Evolutionary conservation across 139 green algal genomes (phyloP).

Genomic region (Chlorella sp.): DNA sequence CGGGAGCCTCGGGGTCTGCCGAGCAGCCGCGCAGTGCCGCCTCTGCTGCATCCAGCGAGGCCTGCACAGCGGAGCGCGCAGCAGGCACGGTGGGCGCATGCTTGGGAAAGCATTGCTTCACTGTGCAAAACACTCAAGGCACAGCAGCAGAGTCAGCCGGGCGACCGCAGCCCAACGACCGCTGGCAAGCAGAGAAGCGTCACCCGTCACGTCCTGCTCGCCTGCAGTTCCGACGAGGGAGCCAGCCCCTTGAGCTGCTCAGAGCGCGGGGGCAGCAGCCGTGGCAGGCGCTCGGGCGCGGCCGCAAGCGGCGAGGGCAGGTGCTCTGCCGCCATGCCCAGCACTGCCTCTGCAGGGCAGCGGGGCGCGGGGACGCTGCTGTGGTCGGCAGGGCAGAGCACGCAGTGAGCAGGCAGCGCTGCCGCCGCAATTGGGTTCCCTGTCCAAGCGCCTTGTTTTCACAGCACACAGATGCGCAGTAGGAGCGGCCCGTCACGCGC

Average conservation of each 20-base stretch:
- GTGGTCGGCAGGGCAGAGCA: slow-evolving; percentile 55
- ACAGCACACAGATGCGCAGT: background rate
- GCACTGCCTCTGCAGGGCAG: slow-evolving; percentile 55
- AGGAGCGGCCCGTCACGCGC: no score
- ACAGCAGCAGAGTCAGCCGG: no score
- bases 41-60: slow-evolving; percentile 31
- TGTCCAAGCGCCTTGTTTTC: no score
- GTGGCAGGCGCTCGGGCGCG: slow-evolving; percentile 57
- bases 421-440: no score
- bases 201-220: no score
- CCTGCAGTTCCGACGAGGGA: background rate
- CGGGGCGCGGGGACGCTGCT: slow-evolving; percentile 37
- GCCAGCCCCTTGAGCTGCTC: slow-evolving; percentile 18
- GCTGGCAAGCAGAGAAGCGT: no score
- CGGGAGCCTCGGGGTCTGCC: slow-evolving; percentile 51
- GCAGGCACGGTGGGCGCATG: no score
- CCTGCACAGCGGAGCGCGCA: no score
- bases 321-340: slow-evolving; percentile 76
- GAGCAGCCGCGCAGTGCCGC: slow-evolving; percentile 40
- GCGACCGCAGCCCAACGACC: no score
- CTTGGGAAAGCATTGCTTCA: no score
- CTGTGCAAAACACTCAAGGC: no score
- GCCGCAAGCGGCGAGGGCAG: slow-evolving; percentile 76
- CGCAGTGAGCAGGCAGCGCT: no score
- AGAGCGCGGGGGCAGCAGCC: slow-evolving; percentile 50